Percentiles rank a stretch among this genome's conserved stretches.
Evolutionary conservation across 345 rosid genomes (phyloP).

Genomic region (Pistacia atlantica): DNA sequence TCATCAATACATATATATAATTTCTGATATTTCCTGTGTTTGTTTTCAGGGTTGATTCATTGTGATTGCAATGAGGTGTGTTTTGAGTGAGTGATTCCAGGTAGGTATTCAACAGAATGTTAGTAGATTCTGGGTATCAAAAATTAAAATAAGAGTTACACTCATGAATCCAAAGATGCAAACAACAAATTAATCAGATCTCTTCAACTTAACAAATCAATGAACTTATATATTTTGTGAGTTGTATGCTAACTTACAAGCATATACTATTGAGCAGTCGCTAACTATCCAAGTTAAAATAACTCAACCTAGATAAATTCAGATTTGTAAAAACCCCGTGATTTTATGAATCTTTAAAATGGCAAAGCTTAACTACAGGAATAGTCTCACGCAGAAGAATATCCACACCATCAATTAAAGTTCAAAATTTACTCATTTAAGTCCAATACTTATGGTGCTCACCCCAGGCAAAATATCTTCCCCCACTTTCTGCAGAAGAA

Average conservation of each 20-base stretch:
- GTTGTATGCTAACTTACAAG: not conserved
- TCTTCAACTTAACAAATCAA: too few relatives aligned
- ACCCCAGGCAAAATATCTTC: constrained; percentile 83
- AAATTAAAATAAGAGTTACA: not conserved
- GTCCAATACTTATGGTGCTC: constrained; percentile 28
- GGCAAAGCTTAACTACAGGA: not conserved
- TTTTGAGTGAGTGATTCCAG: too few relatives aligned
- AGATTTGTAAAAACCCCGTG: not conserved
- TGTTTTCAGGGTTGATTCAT: too few relatives aligned
- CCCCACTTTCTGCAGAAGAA: constrained; percentile 67
- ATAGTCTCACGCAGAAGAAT: constrained; percentile 6
- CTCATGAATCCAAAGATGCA: too few relatives aligned
- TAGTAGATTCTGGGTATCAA: not conserved
- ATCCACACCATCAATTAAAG: not conserved
- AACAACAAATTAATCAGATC: too few relatives aligned
- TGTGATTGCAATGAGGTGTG: too few relatives aligned
- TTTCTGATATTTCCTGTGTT: too few relatives aligned
- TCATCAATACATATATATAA: too few relatives aligned
- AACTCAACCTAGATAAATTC: not conserved
- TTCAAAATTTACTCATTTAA: constrained; percentile 2
- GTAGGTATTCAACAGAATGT: not conserved
- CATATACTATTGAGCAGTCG: not conserved
- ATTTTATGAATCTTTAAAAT: not conserved
- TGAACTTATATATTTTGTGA: too few relatives aligned
- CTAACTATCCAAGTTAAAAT: not conserved